Base-by-base conservation (phyloP, 2,329 filamentous ascomycete species). In the Lasiodiplodia sp. region DNA sequence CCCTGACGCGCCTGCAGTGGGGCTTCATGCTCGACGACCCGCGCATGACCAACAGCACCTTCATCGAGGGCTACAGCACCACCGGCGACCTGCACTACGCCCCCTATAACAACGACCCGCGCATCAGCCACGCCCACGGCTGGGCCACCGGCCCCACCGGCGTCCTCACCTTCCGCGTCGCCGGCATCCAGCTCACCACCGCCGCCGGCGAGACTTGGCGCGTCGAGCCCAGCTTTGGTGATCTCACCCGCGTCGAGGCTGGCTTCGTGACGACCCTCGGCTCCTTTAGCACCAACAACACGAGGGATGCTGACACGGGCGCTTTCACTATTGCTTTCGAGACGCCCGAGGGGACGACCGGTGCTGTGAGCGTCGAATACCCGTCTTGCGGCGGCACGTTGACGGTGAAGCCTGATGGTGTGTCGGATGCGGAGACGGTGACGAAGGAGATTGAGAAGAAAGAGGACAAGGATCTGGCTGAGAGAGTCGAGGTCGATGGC, bases 11-110 rank as follows among this genome's bases (percentile, higher is more conserved):
- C 4, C 78, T 79, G 12, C 82, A 81, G 64, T 90, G 88, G 88
- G 88, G 87, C 11, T 88, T 86, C 86, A 89, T 89, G 72, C 77
- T 88, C 18, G 80, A 84, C 69, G 83, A 88, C 69, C 82, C 84
- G 1, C 85, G 87, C 71, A 87, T 87, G 23, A 89, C 87, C 0
- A 80, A 84, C 68, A 86, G 83, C 52, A 90, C 88, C 0, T 83
- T 87, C 28, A 83, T 89, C 34, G 88, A 90, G 75, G 88, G 87
- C 0, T 89, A 88, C 69, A 79, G 87, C 1, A 75, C 75, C 0
- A 83, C 89, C 70, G 87, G 87, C 81, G 87, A 2, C 81, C 79
- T 52, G 79, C 83, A 63, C 58, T 84, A 86, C 66, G 79, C 79
- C 1, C 79, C 77, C 2, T 83, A 83, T 70, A 55, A 5, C 31